These are phyloP conservation scores for Nicotiana paniculata DNA, from an alignment of 257 asterid species.

Conservation along the genomic window DNA sequence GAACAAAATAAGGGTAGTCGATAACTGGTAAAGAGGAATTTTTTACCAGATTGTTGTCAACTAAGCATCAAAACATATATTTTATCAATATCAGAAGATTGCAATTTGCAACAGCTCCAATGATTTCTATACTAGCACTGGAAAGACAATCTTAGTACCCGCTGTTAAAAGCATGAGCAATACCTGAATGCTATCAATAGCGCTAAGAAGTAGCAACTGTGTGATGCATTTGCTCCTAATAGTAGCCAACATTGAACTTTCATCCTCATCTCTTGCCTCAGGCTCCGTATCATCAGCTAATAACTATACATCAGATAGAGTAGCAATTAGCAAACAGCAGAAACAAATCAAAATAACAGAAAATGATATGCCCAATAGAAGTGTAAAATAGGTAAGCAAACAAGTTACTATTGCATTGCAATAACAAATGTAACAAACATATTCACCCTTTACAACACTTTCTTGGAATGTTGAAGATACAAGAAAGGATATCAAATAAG, in stretches of 20 bases:
- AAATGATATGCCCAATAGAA: not conserved
- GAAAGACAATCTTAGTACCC: not conserved
- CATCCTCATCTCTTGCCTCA: constrained; percentile 65
- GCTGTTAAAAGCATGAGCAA: not conserved
- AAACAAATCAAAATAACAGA: constrained; percentile 12
- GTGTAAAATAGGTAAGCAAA: constrained; percentile 4
- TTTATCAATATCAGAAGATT: not conserved
- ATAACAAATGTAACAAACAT: not conserved
- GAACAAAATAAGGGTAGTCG: not conserved
- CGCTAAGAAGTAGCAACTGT: constrained; percentile 84
- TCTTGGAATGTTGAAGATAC: not conserved
- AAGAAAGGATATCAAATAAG: not conserved
- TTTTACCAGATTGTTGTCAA: not conserved
- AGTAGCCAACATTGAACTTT: constrained; percentile 62
- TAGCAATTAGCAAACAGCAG: constrained; percentile 10
- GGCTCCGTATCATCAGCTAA: constrained; percentile 43
- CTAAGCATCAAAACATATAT: not conserved
- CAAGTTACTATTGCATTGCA: not conserved
- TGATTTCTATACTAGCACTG: not conserved
- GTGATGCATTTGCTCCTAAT: constrained; percentile 96
- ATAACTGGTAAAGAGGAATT: not conserved
- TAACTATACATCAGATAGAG: constrained; percentile 41
- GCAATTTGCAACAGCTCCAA: constrained; percentile 2
- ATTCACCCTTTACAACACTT: not conserved
- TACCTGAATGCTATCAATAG: constrained; percentile 96